A percentile compares a stretch with the other conserved stretches of the same genome.
phyloP scores from a whole-genome alignment of 208 protist species.

The Acanthamoeba triangularis region DNA sequence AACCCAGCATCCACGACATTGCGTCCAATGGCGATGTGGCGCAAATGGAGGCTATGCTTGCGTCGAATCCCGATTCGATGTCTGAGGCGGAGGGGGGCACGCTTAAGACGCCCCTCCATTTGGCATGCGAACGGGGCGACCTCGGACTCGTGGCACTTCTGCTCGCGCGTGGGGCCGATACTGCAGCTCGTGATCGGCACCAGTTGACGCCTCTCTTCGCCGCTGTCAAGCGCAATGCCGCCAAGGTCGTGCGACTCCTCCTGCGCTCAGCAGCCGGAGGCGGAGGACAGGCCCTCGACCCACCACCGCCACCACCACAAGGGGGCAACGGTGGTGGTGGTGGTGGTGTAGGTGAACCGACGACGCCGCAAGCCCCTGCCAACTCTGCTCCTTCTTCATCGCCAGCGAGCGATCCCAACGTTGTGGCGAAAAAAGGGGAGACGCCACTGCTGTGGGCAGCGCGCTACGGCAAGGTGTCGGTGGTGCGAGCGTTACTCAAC shows the following conservation, averaged over 20 bases:
- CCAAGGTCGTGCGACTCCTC: neutral
- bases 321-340: neutral
- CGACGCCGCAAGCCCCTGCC: too few species aligned
- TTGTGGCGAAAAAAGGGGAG: neutral
- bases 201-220: slow-evolving; percentile 23
- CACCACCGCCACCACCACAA: neutral
- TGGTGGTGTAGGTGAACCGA: neutral
- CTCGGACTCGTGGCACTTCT: neutral
- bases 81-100: neutral
- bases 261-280: too few species aligned
- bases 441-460: neutral
- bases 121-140: neutral
- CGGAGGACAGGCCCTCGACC: neutral
- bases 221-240: slow-evolving; percentile 21
- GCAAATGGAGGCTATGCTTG: neutral
- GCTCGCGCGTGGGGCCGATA: neutral
- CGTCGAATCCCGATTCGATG: neutral
- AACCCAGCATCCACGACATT: neutral
- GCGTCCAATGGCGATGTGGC: neutral
- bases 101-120: neutral
- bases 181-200: neutral
- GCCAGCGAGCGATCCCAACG: neutral
- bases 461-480: neutral
- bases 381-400: neutral
- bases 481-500: neutral